Evolutionary conservation across 495 filamentous ascomycete genomes (phyloP).

Genomic region (Achaetomiella virescens): DNA sequence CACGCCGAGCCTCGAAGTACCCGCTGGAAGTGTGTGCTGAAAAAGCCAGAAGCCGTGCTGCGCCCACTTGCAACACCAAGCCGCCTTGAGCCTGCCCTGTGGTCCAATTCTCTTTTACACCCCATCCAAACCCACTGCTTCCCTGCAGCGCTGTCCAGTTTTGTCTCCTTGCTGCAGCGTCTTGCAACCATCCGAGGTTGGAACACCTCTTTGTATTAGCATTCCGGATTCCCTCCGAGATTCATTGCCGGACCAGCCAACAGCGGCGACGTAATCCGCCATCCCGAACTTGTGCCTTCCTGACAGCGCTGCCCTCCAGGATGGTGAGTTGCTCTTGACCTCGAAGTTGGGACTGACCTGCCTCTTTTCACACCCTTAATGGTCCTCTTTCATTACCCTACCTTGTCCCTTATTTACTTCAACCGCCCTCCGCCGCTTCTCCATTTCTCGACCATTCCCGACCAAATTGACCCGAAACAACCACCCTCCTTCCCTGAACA

Average conservation of each 20-base stretch:
- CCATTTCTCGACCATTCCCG: not conserved
- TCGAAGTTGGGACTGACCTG: not conserved
- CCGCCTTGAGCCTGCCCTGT: not conserved
- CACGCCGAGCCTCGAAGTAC: conserved; percentile 1
- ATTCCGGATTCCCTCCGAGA: not conserved
- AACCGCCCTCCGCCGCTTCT: not conserved
- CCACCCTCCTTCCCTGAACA: not conserved
- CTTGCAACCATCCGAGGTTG: not conserved
- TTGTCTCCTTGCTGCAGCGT: not conserved
- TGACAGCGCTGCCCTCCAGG: not conserved
- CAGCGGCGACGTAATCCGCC: conserved; percentile 1
- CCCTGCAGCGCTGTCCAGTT: not conserved
- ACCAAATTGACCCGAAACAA: not conserved
- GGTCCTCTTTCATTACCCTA: not conserved
- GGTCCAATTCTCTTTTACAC: conserved; percentile 3
- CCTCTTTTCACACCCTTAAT: not conserved
- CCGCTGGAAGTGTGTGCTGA: not conserved
- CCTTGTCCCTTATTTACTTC: not conserved
- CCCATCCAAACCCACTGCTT: not conserved
- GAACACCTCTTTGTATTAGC: not conserved
- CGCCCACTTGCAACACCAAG: conserved; percentile 4
- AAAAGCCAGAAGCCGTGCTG: conserved; percentile 9
- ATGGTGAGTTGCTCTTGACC: conserved; percentile 9
- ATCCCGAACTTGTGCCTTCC: conserved; percentile 6
- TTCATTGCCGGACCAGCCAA: not conserved